Evolutionary conservation across 2,329 filamentous ascomycete genomes (phyloP).

Genomic region (Scopulariopsis brevicaulis): DNA sequence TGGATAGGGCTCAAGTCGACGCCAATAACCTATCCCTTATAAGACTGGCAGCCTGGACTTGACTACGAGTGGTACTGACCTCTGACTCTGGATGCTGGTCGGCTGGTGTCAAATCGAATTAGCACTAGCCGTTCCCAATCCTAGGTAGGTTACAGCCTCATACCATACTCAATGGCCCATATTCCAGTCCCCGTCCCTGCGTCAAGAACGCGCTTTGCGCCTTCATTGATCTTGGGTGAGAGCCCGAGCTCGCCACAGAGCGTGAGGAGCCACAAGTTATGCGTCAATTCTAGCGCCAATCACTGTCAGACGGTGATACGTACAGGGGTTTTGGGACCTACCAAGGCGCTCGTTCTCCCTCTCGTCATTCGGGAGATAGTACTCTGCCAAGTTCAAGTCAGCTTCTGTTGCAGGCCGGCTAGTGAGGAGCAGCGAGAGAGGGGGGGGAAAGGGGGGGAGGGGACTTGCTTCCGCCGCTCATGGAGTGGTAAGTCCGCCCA

Average conservation of each 20-base stretch:
- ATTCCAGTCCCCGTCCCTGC: conserved; percentile 19
- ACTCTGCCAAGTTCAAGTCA: conserved; percentile 5
- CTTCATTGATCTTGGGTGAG: conserved; percentile 9
- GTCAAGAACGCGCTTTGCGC: conserved; percentile 14
- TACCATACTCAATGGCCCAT: conserved; percentile 19
- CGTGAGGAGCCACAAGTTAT: conserved; percentile 13
- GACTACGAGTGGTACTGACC: conserved; percentile 9
- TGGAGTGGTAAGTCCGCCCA: conserved; percentile 13
- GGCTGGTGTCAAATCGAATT: background rate
- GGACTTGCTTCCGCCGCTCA: background rate
- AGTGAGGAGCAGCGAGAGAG: too few relatives aligned
- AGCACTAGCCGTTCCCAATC: background rate
- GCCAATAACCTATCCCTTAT: conserved; percentile 12
- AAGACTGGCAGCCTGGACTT: background rate
- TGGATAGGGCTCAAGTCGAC: conserved; percentile 31
- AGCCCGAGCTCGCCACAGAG: conserved; percentile 13
- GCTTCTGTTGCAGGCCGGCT: background rate
- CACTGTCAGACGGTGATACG: background rate
- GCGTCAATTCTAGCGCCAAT: background rate
- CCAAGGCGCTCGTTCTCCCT: conserved; percentile 8
- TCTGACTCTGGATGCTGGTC: conserved; percentile 16
- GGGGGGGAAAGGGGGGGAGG: background rate
- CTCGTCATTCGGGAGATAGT: conserved; percentile 9
- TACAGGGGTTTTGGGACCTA: background rate
- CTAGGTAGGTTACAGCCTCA: background rate